phyloP scores from a whole-genome alignment of 768 basidiomycete species.

The Clathrus columnatus region DNA sequence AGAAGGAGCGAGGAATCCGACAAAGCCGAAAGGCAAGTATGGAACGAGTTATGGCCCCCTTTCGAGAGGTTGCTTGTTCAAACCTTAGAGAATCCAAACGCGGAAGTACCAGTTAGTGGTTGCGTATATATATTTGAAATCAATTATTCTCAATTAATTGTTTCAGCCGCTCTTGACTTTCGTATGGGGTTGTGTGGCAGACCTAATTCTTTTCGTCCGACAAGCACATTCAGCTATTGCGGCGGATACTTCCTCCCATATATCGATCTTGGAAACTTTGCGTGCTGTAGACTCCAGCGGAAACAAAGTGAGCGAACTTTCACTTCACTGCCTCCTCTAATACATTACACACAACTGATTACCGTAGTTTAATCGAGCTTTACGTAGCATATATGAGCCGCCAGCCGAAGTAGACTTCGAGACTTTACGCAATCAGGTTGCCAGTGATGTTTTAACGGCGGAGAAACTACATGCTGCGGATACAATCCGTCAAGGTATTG shows the following conservation, averaged over 20 bases:
- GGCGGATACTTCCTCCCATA: constrained; percentile 44
- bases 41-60: constrained; percentile 73
- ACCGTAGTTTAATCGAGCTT: constrained; percentile 46
- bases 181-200: constrained; percentile 52
- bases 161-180: constrained; percentile 46
- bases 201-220: constrained; percentile 55
- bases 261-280: constrained; percentile 42
- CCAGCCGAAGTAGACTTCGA: constrained; percentile 37
- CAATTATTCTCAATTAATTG: not conserved
- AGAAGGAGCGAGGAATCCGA: constrained; percentile 20
- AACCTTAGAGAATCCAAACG: constrained; percentile 39
- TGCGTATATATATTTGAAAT: constrained; percentile 18
- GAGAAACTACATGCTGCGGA: constrained; percentile 59
- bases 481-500: constrained; percentile 1
- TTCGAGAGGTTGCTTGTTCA: constrained; percentile 47
- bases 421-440: constrained; percentile 46
- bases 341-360: not conserved
- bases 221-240: constrained; percentile 44
- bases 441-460: constrained; percentile 55
- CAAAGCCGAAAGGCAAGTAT: constrained; percentile 33
- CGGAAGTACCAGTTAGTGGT: constrained; percentile 22
- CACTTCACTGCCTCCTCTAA: not conserved
- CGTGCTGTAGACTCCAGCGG: constrained; percentile 39
- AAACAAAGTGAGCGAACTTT: constrained; percentile 35
- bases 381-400: constrained; percentile 43